phyloP scores from a whole-genome alignment of 495 filamentous ascomycete genomes.

The Lasiosphaeris hirsuta region DNA sequence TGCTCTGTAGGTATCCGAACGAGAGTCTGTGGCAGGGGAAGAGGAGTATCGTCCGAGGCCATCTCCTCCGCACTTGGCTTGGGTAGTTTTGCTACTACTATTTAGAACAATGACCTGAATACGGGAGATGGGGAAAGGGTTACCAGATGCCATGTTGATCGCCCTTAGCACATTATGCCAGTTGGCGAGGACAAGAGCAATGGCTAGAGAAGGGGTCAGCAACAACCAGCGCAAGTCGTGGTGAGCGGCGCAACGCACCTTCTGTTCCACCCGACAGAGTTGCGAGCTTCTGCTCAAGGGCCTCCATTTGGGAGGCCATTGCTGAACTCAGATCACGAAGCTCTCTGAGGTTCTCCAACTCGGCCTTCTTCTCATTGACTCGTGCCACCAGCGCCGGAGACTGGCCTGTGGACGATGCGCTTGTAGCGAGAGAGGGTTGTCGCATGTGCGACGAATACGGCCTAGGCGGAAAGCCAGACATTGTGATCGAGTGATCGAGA shows the following conservation, averaged over 20 bases:
- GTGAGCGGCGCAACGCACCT: constrained; percentile 49
- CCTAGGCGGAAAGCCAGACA: constrained; percentile 45
- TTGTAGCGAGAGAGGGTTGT: constrained; percentile 52
- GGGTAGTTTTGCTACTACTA: constrained; percentile 50
- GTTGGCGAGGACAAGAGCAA: constrained; percentile 87
- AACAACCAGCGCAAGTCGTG: too few species aligned
- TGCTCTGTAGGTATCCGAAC: constrained; percentile 76
- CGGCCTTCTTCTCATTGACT: constrained; percentile 89
- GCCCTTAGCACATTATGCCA: constrained; percentile 94
- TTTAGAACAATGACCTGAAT: constrained; percentile 50
- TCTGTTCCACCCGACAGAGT: constrained; percentile 92
- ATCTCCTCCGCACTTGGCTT: constrained; percentile 32
- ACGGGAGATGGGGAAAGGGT: constrained; percentile 28
- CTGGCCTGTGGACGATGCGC: constrained; percentile 55
- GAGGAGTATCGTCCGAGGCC: constrained; percentile 35
- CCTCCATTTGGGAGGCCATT: constrained; percentile 86
- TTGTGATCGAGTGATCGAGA: constrained; percentile 10
- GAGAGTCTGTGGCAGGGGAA: constrained; percentile 70
- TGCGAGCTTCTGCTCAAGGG: constrained; percentile 78
- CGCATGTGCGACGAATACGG: constrained; percentile 61
- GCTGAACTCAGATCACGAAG: constrained; percentile 84
- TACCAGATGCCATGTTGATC: constrained; percentile 95
- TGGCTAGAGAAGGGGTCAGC: constrained; percentile 50
- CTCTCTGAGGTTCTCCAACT: constrained; percentile 84
- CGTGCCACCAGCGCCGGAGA: constrained; percentile 79